These are phyloP conservation scores for Rhizopus sp. DNA, from an alignment of 371 early-diverging fungal genomes.

Conservation along the genomic window DNA sequence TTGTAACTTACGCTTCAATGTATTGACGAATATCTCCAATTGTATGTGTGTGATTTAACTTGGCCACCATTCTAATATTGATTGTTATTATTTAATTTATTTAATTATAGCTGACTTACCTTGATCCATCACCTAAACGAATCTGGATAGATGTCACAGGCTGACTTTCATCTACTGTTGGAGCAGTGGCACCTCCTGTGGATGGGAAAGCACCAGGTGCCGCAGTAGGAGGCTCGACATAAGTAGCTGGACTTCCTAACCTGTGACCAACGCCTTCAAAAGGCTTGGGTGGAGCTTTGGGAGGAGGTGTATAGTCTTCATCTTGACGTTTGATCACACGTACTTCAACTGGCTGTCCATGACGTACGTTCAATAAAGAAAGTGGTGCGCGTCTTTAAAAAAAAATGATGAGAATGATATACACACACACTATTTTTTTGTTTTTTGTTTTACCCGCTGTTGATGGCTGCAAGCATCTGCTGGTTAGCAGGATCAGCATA, in stretches of 20 bases:
- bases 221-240: slow-evolving; percentile 27
- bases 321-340: slow-evolving; percentile 79
- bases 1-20: slow-evolving; percentile 62
- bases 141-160: slow-evolving; percentile 92
- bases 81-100: slow-evolving; percentile 4
- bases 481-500: slow-evolving; percentile 89
- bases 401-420: neutral
- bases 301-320: slow-evolving; percentile 85
- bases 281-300: slow-evolving; percentile 69
- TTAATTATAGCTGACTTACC: slow-evolving; percentile 33
- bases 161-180: slow-evolving; percentile 67
- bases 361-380: slow-evolving; percentile 84
- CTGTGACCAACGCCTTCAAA: slow-evolving; percentile 88
- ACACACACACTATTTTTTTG: too few relatives aligned
- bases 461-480: slow-evolving; percentile 81
- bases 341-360: slow-evolving; percentile 92
- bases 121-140: slow-evolving; percentile 88
- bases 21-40: slow-evolving; percentile 80
- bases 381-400: slow-evolving; percentile 74
- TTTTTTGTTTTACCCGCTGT: slow-evolving; percentile 71
- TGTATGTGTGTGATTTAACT: slow-evolving; percentile 90
- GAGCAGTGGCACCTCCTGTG: slow-evolving; percentile 28
- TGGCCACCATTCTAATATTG: slow-evolving; percentile 72
- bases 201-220: slow-evolving; percentile 64
- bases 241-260: slow-evolving; percentile 66